Evolutionary conservation across 768 basidiomycete species (phyloP).

Genomic region (Auricularia sp.): DNA sequence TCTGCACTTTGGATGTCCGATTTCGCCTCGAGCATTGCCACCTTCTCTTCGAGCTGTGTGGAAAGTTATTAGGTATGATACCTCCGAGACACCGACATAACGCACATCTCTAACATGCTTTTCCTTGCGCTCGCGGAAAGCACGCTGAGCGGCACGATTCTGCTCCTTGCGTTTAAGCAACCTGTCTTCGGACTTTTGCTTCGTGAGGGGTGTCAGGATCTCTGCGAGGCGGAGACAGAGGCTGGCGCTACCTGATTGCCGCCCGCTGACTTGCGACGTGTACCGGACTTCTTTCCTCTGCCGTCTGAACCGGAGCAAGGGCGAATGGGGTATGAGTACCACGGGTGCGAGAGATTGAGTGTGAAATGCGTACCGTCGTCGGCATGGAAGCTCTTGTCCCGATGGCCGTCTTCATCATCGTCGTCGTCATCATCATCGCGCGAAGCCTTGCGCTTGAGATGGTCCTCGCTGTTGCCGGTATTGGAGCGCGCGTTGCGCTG

Average conservation of each 20-base stretch:
- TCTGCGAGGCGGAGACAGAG: slow-evolving; percentile 6
- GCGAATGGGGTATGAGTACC: slow-evolving; percentile 5
- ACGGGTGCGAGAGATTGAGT: slow-evolving; percentile 2
- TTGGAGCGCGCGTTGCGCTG: slow-evolving; percentile 20
- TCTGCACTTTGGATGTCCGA: slow-evolving; percentile 63
- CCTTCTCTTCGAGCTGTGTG: slow-evolving; percentile 77
- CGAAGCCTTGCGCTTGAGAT: slow-evolving; percentile 71
- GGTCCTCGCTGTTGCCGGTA: slow-evolving; percentile 30
- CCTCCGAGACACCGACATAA: slow-evolving; percentile 10
- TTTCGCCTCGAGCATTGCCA: slow-evolving; percentile 76
- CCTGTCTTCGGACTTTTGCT: slow-evolving; percentile 23
- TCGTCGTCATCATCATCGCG: slow-evolving; percentile 27
- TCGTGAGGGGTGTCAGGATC: neutral
- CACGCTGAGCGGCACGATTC: slow-evolving; percentile 93
- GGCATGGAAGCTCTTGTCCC: slow-evolving; percentile 55
- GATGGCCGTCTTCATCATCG: slow-evolving; percentile 54
- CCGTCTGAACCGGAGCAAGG: slow-evolving; percentile 7
- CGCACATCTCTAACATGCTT: slow-evolving; percentile 93
- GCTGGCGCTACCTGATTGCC: slow-evolving; percentile 23
- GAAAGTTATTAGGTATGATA: neutral
- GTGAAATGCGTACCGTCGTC: slow-evolving; percentile 18
- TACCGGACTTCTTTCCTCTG: slow-evolving; percentile 12
- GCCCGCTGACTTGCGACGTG: slow-evolving; percentile 34
- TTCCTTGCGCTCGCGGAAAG: slow-evolving; percentile 95
- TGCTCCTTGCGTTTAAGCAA: slow-evolving; percentile 90